A percentile compares a stretch with the other conserved stretches of the same genome.
Conservation (phyloP, 2,329 filamentous ascomycete species). For the Colletotrichum lupini region DNA sequence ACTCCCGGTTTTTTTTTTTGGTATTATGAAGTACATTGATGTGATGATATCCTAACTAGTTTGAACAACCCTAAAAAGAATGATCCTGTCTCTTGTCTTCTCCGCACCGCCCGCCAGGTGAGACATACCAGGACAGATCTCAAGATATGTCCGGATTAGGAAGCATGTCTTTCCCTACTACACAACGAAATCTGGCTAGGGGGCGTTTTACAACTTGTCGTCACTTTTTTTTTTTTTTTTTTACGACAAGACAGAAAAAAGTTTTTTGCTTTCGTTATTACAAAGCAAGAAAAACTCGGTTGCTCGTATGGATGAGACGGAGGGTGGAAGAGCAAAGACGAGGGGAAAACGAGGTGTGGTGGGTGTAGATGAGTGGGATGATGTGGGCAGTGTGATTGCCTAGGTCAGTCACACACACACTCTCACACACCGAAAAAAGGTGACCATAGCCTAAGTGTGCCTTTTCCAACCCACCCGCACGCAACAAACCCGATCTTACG, state of each 20-base stretch:
- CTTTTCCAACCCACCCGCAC: neutral
- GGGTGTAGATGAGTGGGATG: neutral
- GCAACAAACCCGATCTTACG: neutral
- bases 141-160: slow-evolving; percentile 29
- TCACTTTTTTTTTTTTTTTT: neutral
- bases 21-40: slow-evolving; percentile 2
- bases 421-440: too few relatives aligned
- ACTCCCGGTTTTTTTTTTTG: neutral
- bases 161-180: slow-evolving; percentile 5
- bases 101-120: neutral
- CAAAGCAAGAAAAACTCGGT: neutral
- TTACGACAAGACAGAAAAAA: neutral
- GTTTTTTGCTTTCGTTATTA: neutral
- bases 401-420: slow-evolving; percentile 11
- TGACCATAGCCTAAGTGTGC: neutral
- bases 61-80: too few relatives aligned
- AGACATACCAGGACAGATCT: neutral
- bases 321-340: neutral
- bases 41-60: slow-evolving; percentile 12
- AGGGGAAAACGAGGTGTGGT: neutral
- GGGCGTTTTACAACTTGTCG: neutral
- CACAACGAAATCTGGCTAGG: neutral
- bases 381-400: neutral
- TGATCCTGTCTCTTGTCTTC: neutral
- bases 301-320: neutral